Percentiles rank a stretch among this genome's conserved stretches.
Conservation (phyloP, 441 rosid genomes). For the Eruca vesicaria region DNA sequence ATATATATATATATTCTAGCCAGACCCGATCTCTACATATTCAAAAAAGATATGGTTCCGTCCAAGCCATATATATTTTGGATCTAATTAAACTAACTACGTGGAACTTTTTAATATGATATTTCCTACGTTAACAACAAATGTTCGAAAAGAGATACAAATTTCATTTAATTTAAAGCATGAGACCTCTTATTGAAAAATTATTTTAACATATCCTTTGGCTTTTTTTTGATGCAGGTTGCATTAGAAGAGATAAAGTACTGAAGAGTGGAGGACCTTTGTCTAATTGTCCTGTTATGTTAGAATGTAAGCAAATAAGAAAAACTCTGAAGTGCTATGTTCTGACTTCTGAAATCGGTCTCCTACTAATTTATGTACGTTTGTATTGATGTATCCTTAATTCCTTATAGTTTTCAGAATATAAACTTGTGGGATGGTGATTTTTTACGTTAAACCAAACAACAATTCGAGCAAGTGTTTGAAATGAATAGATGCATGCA, state of each 20-base stretch:
- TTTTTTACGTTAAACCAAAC: constrained; percentile 15
- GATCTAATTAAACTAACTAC: not conserved
- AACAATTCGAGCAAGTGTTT: not conserved
- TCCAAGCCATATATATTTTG: not conserved
- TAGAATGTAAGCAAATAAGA: constrained; percentile 3
- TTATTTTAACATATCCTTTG: not conserved
- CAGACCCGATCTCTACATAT: not conserved
- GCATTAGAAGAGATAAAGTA: not conserved
- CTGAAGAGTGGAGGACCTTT: constrained; percentile 7
- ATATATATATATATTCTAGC: too few species aligned
- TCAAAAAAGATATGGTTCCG: not conserved
- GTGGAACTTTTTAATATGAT: not conserved
- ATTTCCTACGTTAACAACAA: not conserved
- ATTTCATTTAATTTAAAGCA: not conserved
- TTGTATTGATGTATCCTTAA: not conserved
- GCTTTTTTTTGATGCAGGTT: not conserved
- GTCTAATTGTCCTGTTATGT: constrained; percentile 15
- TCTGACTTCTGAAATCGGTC: not conserved
- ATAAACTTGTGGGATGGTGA: too few species aligned
- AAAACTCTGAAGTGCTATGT: not conserved
- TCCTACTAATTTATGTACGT: constrained; percentile 10
- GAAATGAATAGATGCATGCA: constrained; percentile 13
- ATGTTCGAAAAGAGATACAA: not conserved
- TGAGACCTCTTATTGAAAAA: not conserved
- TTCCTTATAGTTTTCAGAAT: not conserved